These are phyloP conservation scores for Arthrocladium fulminans DNA, from an alignment of 2,329 filamentous ascomycete species.

Conservation along the genomic window DNA sequence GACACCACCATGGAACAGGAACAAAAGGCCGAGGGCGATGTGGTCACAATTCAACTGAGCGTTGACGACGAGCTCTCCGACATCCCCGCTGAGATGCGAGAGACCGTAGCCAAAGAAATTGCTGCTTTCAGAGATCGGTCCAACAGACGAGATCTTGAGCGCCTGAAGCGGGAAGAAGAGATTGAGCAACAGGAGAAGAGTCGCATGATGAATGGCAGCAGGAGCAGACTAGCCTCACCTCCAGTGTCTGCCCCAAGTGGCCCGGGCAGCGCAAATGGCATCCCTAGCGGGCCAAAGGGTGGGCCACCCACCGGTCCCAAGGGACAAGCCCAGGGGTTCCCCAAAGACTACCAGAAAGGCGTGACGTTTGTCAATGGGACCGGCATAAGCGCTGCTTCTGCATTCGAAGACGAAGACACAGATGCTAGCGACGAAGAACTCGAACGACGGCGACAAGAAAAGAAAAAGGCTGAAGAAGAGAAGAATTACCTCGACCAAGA, in stretches of 20 bases:
- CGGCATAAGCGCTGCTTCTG: constrained; percentile 50
- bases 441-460: constrained; percentile 60
- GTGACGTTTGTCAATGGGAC: constrained; percentile 76
- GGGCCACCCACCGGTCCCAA: constrained; percentile 69
- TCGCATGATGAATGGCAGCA: constrained; percentile 51
- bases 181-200: constrained; percentile 77
- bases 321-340: constrained; percentile 53
- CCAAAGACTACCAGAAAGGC: constrained; percentile 65
- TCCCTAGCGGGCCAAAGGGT: constrained; percentile 65
- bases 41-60: constrained; percentile 80
- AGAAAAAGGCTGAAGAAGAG: constrained; percentile 66
- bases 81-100: constrained; percentile 91
- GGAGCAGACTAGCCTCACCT: constrained; percentile 63
- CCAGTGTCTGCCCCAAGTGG: constrained; percentile 54
- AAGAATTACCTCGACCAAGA: constrained; percentile 78
- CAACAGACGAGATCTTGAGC: constrained; percentile 77
- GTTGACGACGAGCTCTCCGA: constrained; percentile 90
- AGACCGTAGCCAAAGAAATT: constrained; percentile 89
- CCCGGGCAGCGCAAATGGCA: constrained; percentile 59
- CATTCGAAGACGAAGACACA: constrained; percentile 72
- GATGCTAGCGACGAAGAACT: constrained; percentile 82
- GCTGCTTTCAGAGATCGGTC: constrained; percentile 88
- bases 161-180: constrained; percentile 80
- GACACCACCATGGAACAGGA: constrained; percentile 53
- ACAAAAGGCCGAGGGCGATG: constrained; percentile 52